Evolutionary conservation across 768 basidiomycete species (phyloP).

Genomic region (Boletus patriciae): DNA sequence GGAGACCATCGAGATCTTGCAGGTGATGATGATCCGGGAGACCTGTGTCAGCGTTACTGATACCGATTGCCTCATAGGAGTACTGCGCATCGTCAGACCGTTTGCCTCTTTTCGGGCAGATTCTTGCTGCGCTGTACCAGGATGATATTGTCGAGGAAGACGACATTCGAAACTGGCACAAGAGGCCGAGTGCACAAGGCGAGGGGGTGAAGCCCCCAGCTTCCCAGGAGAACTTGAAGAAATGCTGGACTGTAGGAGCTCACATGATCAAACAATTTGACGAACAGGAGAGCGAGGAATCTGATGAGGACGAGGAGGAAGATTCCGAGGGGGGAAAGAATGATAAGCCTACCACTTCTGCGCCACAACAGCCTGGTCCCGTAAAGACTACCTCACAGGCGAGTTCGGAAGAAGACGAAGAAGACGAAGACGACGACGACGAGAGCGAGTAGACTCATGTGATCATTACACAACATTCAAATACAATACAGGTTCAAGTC

Average conservation of each 20-base stretch:
- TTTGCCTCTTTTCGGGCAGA: constrained; percentile 74
- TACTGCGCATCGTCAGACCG: constrained; percentile 67
- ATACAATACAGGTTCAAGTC: constrained; percentile 5
- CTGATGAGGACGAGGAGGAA: constrained; percentile 27
- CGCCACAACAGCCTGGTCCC: neutral
- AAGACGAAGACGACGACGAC: constrained; percentile 1
- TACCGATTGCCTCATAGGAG: constrained; percentile 40
- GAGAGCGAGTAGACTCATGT: constrained; percentile 14
- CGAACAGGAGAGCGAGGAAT: constrained; percentile 64
- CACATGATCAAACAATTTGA: constrained; percentile 82
- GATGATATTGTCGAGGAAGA: constrained; percentile 91
- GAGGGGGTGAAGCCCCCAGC: constrained; percentile 42
- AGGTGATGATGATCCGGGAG: constrained; percentile 47
- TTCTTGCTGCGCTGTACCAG: constrained; percentile 86
- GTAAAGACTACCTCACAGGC: neutral
- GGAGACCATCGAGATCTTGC: constrained; percentile 75
- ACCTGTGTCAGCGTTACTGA: neutral
- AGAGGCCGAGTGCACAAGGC: constrained; percentile 52
- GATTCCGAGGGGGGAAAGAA: constrained; percentile 22
- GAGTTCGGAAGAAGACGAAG: constrained; percentile 9
- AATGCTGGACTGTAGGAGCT: constrained; percentile 67
- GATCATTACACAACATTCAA: constrained; percentile 5
- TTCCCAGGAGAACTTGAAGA: constrained; percentile 56
- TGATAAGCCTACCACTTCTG: neutral
- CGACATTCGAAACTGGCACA: constrained; percentile 87